phyloP scores from a whole-genome alignment of 495 filamentous ascomycete species.

The Coniosporium apollinis region DNA sequence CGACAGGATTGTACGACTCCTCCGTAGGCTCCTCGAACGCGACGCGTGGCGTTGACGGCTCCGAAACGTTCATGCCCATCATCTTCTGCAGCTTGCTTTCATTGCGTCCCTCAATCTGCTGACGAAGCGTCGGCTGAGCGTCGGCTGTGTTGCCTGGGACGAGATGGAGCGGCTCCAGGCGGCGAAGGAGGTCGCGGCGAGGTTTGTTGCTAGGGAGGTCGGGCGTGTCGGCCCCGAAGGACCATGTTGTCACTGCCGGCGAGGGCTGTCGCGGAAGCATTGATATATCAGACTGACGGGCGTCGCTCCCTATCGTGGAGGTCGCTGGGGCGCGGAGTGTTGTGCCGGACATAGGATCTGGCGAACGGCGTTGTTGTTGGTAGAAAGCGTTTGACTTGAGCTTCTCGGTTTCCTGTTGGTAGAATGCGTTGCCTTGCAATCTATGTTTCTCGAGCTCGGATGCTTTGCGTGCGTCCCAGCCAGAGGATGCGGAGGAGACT shows the following conservation, averaged over 20 bases:
- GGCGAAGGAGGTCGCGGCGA: neutral
- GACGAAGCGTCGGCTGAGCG: slow-evolving; percentile 11
- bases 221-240: no score
- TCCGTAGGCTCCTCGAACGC: neutral
- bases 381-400: slow-evolving; percentile 3
- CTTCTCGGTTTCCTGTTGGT: slow-evolving; percentile 9
- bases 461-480: no score
- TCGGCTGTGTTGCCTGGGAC: slow-evolving; percentile 4
- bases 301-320: neutral
- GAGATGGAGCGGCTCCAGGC: slow-evolving; percentile 5
- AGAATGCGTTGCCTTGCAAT: slow-evolving; percentile 12
- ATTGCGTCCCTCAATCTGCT: slow-evolving; percentile 12
- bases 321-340: neutral
- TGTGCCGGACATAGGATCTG: slow-evolving; percentile 2
- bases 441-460: slow-evolving; percentile 7
- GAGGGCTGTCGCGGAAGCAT: no score
- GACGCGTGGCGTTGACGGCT: slow-evolving; percentile 5
- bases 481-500: no score
- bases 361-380: slow-evolving; percentile 5
- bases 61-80: slow-evolving; percentile 9
- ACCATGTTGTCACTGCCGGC: no score
- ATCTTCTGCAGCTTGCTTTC: slow-evolving; percentile 15
- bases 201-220: no score
- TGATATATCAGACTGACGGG: no score
- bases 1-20: neutral